Base-by-base conservation (phyloP, 805 yeast genomes). In the Hermanozyma aechmeae region DNA sequence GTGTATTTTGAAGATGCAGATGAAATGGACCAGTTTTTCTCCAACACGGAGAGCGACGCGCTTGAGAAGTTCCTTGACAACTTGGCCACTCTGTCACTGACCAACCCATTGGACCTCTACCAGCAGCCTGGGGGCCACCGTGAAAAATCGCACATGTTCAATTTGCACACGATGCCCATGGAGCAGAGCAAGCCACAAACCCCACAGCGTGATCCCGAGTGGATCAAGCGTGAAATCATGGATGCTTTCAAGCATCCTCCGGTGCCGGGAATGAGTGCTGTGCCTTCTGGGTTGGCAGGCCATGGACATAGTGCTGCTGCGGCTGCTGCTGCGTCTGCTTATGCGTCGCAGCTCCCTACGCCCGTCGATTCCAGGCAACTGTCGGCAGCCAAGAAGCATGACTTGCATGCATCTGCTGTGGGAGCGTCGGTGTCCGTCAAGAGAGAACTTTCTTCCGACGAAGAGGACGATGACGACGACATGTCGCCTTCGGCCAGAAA, bases 51-150 rank as follows among this genome's bases (percentile, higher is more conserved):
- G 32, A 28, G 40, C 5, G 31, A 33, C 14, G 46, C 46, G 13
- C 51, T 62, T 42, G 66, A 60, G 34, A 50, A 43, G 40, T 62
- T 62, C 32, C 48, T 62, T 42, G 68, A 62, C 34, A 55, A 54
- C 34, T 50, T 62, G 39, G 61, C 54, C 26, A 54, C 17, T 47
- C 50, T 39, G 44, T 54, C 26, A 24, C 42, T 17, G 34, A 35
- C 41, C 16, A 50, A 51, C 30, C 62, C 61, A 3, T 42, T 53
- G 23, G 57, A 56, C 19, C 48, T 56, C 30, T 58, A 58, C 37
- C 20, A 21, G 24, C 20, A 7, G 9, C 10, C 20, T 17, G 10
- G 7, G n/a, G n/a, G n/a, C n/a, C n/a, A n/a, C n/a, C n/a, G 9
- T 7, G 10, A 17, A 10, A 7, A 7, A 7, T 10, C 20, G 20